phyloP scores from a whole-genome alignment of 208 protist species.

The Porcisia deanei region DNA sequence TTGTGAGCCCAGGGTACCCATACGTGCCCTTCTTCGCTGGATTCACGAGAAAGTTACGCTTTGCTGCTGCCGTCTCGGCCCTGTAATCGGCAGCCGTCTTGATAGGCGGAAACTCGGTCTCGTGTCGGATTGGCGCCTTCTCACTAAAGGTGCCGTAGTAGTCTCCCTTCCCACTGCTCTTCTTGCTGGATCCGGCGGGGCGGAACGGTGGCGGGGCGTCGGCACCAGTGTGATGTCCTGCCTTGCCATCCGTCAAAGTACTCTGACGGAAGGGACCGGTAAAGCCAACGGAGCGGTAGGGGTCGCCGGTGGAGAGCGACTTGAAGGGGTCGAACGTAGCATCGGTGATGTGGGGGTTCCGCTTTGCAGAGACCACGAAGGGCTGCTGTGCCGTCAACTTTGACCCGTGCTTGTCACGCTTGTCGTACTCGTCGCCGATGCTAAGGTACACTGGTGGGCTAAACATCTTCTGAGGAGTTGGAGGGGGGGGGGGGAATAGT shows the following conservation, averaged over 20 bases:
- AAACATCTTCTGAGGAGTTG: constrained; percentile 49
- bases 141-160: constrained; percentile 92
- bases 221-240: not conserved
- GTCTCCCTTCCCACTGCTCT: constrained; percentile 81
- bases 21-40: constrained; percentile 91
- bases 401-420: constrained; percentile 29
- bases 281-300: constrained; percentile 56
- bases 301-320: constrained; percentile 75
- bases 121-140: constrained; percentile 64
- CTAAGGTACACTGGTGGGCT: constrained; percentile 76
- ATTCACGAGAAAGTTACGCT: constrained; percentile 80
- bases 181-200: constrained; percentile 57
- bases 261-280: constrained; percentile 50
- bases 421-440: constrained; percentile 92
- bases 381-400: constrained; percentile 29
- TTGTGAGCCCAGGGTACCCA: constrained; percentile 83
- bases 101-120: constrained; percentile 79
- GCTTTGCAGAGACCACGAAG: constrained; percentile 78
- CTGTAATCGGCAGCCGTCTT: constrained; percentile 28
- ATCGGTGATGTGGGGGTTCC: constrained; percentile 75
- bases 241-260: not conserved
- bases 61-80: constrained; percentile 29
- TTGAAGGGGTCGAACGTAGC: constrained; percentile 69
- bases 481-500: not conserved
- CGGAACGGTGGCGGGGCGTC: constrained; percentile 51